These are phyloP conservation scores for Marchantia paleacea DNA, from an alignment of 225 moss, liverwort and hornwort genomes.

Conservation along the genomic window DNA sequence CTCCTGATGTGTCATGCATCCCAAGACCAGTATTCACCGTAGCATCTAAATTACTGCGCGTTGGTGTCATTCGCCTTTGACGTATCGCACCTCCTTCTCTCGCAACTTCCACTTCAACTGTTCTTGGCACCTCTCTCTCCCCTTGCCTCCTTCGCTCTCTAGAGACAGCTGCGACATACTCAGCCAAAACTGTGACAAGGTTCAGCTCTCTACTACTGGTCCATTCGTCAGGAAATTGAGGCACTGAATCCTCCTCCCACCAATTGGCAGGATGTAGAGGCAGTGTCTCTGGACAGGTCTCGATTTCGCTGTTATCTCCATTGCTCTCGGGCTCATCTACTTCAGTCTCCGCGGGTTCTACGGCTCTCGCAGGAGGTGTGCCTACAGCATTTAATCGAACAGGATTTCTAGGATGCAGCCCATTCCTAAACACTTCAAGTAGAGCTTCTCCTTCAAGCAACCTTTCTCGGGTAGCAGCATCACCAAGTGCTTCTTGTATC, in stretches of 20 bases:
- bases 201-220: conserved; percentile 53
- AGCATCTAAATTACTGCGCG: conserved; percentile 55
- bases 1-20: conserved; percentile 68
- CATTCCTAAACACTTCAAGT: conserved; percentile 72
- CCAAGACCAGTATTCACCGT: conserved; percentile 53
- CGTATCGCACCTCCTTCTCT: conserved; percentile 61
- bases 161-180: conserved; percentile 72
- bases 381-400: conserved; percentile 60
- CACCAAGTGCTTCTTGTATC: conserved; percentile 84
- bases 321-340: conserved; percentile 55
- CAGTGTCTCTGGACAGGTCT: conserved; percentile 18
- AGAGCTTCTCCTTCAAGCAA: conserved; percentile 77
- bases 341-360: conserved; percentile 54
- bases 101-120: conserved; percentile 54
- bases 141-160: conserved; percentile 53
- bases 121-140: conserved; percentile 58
- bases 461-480: conserved; percentile 59
- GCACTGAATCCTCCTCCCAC: conserved; percentile 70
- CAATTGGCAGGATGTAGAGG: conserved; percentile 42
- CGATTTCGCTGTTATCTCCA: conserved; percentile 53
- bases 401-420: conserved; percentile 67
- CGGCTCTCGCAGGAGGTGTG: conserved; percentile 41
- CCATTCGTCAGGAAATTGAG: conserved; percentile 46
- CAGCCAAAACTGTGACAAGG: conserved; percentile 71
- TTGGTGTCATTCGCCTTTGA: conserved; percentile 54